Base-by-base conservation (phyloP, 2,329 filamentous ascomycete species). In the Ophiostoma quercus region DNA sequence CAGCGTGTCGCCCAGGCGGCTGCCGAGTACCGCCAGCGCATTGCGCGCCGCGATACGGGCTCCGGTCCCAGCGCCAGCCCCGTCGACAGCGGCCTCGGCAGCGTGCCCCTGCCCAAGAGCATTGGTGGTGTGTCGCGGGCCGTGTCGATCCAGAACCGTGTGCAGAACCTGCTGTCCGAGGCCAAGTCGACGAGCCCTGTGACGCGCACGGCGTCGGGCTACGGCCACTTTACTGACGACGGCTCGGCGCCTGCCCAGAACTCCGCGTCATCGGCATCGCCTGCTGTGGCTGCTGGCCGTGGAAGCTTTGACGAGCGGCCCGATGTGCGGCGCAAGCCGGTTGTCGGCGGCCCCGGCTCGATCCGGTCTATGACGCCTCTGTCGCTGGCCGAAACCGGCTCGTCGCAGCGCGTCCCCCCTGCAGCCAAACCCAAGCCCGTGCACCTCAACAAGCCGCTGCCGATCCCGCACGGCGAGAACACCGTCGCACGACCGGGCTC, bases 81-180 rank as follows among this genome's bases (percentile, higher is more conserved):
- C 34, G 39, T 39, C 37, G 66, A 41, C 37, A 60, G 77, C 32
- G 75, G 75, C 25, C 74, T 77, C 22, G 65, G 37, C 39, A 47
- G 39, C 22, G 75, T 76, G 1, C 77, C 78, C 39, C 80, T 77
- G 22, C 81, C 80, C 19, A 79, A 83, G 78, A 85, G 80, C 75
- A 84, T 84, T 76, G 86, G 83, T n/a, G 83, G 84, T 66, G 79
- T 86, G 2, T 87, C 87, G 16, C 84, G 89, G 60, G 92, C 93
- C 22, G 86, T 88, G n/a, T 91, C 90, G 34, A 99, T 99, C 75
- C 93, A 98, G 77, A 93, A 92, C 76, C 90, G 94, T 73, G 92
- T 99, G 69, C 92, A 96, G 80, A 92, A 87, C 67, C 82, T 98
- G 67, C 82, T 99, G 19, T 89, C 89, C 72, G 94, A 97, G 76